These are phyloP conservation scores for Xerocomellus intermedius DNA, from an alignment of 768 basidiomycete genomes.

Conservation along the genomic window DNA sequence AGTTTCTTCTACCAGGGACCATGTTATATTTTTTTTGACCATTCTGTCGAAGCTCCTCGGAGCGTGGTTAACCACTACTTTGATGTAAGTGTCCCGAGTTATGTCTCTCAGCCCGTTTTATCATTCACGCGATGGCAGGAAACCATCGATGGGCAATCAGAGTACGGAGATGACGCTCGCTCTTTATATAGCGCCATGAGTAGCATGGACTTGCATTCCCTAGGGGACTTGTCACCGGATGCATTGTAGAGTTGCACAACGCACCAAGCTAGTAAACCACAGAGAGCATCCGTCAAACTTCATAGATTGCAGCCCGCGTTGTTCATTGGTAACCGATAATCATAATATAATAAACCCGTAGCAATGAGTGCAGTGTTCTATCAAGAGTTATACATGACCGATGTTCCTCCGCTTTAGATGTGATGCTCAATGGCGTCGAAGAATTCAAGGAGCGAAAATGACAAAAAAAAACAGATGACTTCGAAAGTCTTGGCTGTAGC, in stretches of 20 bases:
- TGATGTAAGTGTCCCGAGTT: constrained; percentile 56
- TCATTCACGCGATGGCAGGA: constrained; percentile 45
- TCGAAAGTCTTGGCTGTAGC: neutral
- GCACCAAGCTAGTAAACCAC: neutral
- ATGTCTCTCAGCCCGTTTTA: neutral
- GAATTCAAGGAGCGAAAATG: constrained; percentile 14
- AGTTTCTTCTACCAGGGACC: constrained; percentile 28
- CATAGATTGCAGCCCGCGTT: neutral
- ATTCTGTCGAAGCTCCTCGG: constrained; percentile 63
- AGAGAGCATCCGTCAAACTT: neutral
- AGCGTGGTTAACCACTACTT: constrained; percentile 91
- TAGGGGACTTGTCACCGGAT: constrained; percentile 71
- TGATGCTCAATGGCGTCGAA: constrained; percentile 19
- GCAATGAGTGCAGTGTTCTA: constrained; percentile 39
- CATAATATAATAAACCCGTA: constrained; percentile 30
- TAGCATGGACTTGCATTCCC: constrained; percentile 50
- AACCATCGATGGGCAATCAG: constrained; percentile 69
- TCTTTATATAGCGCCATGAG: constrained; percentile 64
- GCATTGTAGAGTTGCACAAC: constrained; percentile 45
- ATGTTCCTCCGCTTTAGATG: constrained; percentile 38
- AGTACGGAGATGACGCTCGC: constrained; percentile 68
- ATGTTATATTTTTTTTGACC: constrained; percentile 1
- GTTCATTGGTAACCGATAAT: constrained; percentile 18
- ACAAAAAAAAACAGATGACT: constrained; percentile 9
- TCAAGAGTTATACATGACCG: constrained; percentile 34